These are phyloP conservation scores for Fusarium graminum DNA, from an alignment of 2,329 filamentous ascomycete species.

Conservation along the genomic window DNA sequence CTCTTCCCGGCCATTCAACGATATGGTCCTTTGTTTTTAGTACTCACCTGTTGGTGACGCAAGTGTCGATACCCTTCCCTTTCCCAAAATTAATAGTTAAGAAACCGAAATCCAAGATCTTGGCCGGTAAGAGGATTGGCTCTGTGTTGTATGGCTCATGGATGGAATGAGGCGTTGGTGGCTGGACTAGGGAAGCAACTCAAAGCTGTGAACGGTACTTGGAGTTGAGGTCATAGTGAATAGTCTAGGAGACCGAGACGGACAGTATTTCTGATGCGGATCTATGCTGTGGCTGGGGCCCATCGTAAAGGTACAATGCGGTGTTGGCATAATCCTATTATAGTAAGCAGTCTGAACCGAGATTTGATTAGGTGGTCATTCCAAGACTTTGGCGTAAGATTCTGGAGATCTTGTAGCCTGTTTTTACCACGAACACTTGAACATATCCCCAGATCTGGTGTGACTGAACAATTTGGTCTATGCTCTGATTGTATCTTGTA, in stretches of 20 bases:
- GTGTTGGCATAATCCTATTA: constrained; percentile 17
- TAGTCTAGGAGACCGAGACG: constrained; percentile 9
- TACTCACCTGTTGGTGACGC: constrained; percentile 31
- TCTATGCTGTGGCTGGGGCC: constrained; percentile 17
- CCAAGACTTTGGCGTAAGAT: constrained; percentile 4
- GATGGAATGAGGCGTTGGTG: constrained; percentile 42
- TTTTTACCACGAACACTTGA: constrained; percentile 1
- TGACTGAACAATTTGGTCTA: neutral
- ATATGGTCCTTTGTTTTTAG: constrained; percentile 28
- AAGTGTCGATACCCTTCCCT: constrained; percentile 45
- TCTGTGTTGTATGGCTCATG: constrained; percentile 37
- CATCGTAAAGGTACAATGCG: constrained; percentile 10
- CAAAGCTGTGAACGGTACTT: constrained; percentile 21
- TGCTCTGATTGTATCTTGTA: neutral
- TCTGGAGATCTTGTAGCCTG: neutral
- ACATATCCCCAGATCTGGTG: neutral
- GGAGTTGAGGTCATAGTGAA: constrained; percentile 16
- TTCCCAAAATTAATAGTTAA: constrained; percentile 31
- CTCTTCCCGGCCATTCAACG: constrained; percentile 5
- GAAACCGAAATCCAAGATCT: constrained; percentile 21
- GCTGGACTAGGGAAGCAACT: constrained; percentile 21
- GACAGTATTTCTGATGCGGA: constrained; percentile 25
- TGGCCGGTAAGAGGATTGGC: constrained; percentile 36
- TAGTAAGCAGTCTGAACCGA: constrained; percentile 12
- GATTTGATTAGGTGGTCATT: constrained; percentile 1